Evolutionary conservation across 352 stramenopile species (phyloP), one percentile per base, ranked within the genome.

Genomic region (Phytophthora citrophthora): DNA sequence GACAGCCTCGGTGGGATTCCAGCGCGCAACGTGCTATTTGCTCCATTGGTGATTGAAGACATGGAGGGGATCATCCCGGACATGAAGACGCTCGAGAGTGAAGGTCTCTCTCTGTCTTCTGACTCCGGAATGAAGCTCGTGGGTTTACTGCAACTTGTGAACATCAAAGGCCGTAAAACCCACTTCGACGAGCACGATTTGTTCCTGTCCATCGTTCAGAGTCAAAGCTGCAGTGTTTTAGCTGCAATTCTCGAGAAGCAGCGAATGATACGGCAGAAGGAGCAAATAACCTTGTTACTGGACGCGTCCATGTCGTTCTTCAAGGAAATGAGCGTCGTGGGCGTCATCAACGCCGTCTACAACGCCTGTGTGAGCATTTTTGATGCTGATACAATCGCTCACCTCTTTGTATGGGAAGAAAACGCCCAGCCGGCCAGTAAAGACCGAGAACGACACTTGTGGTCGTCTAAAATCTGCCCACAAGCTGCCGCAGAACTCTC

Each of bases 281-380:
- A 89, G 34, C 77, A 93, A 58, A 90, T 83, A 16, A 74, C 61
- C 4, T 54, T 79, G 43, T 49, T 93, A 5, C 54, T 93, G 10
- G 84, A 93, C 45, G 88, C 80, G 13, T 90, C 82, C 15, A 86
- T 91, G 74, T 79, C 76, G 10, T 90, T 93, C 51, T 91, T 91
- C 65, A 90, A 90, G 60, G 84, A 93, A 62, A 89, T 91, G 79
- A 90, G 80, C 43, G 80, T 81, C 26, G 62, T 93, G 15, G 84
- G 84, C 5, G 72, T 93, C 46, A 90, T 93, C 43, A 93, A 91
- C 56, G 84, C 82, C 2, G 84, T 93, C 16, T 91, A 90, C 75
- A 93, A 93, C 39, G 80, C 84, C 18, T 88, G 79, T 40, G 66
- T 77, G 36, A 79, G 68, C 49, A 88, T 90, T 41, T 93, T 90